Evolutionary conservation across 495 filamentous ascomycete species (phyloP), one percentile per base, ranked within the genome.

Genomic region (Tuber umbilicatum): DNA sequence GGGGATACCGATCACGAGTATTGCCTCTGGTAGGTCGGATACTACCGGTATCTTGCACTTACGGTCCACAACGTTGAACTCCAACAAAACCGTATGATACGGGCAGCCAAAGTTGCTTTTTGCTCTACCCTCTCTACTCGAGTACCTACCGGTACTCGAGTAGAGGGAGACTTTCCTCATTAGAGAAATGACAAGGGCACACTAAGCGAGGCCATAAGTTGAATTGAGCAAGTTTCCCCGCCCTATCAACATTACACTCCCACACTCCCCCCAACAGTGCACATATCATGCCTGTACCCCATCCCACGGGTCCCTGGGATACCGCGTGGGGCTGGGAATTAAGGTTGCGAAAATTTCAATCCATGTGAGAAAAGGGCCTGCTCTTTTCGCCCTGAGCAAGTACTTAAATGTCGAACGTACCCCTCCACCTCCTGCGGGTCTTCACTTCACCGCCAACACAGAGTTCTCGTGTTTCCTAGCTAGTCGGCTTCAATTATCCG

Each of bases 181-280:
- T 38, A 9, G 41, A 47, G 14, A 38, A 68, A 41, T 55, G 69
- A 42, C 75, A 74, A 74, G 71, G 5, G 47, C 41, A 70, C 17
- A 55, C 43, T 37, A 35, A 37, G 64, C 23, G 68, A 45, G 64
- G 55, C 45, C 70, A 69, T 67, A 43, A 69, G 60, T 71, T 50
- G 72, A 64, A 45, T 45, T 79, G 77, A 79, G 77, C 77, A 79
- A 78, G 77, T 79, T 79, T 79, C 47, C 77, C 55, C 69, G 75
- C 77, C 74, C n/a, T 21, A 5, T 9, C n/a, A 9, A 9, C 9
- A 40, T 4, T 43, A 1, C 23, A 55, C 23, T 5, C 77, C 19
- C 78, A 47, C 42, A n/a, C 45, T 64, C 72, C 77, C 71, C 70
- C 77, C 69, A 55, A 64, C 55, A 35, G 50, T 60, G n/a, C 50